Percentiles rank a stretch among this genome's conserved stretches.
Conservation (phyloP, 2,329 filamentous ascomycete genomes). For the Pseudogymnoascus sp. region DNA sequence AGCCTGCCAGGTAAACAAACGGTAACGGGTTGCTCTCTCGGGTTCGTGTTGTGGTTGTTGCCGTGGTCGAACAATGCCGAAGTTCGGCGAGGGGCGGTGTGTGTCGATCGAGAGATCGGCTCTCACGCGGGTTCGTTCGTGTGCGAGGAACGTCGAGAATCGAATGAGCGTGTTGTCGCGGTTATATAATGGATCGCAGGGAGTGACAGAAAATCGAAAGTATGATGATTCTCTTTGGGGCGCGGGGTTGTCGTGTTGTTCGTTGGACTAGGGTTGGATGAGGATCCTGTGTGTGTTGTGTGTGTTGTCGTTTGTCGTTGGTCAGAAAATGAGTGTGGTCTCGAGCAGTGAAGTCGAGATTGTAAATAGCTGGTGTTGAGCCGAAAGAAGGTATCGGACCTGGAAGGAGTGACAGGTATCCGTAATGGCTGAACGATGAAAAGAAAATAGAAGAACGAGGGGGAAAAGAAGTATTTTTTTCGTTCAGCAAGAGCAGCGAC, state of each 20-base stretch:
- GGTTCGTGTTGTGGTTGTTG: not conserved
- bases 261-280: not conserved
- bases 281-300: constrained; percentile 2
- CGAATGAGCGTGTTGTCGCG: constrained; percentile 19
- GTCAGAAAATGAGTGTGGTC: constrained; percentile 13
- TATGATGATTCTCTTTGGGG: constrained; percentile 14
- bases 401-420: constrained; percentile 45
- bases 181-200: constrained; percentile 24
- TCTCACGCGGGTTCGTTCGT: not conserved
- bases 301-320: constrained; percentile 7
- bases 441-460: constrained; percentile 27
- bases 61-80: not conserved
- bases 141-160: constrained; percentile 16
- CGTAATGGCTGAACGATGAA: constrained; percentile 28
- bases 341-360: constrained; percentile 19
- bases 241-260: constrained; percentile 2
- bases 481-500: constrained; percentile 18
- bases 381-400: constrained; percentile 35
- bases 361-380: constrained; percentile 18
- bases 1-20: constrained; percentile 1
- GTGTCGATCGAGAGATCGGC: not conserved
- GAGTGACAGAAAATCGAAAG: constrained; percentile 27
- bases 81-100: not conserved
- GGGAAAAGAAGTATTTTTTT: constrained; percentile 24
- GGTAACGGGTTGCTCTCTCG: not conserved